These are phyloP conservation scores for Echeveria elegans DNA, from an alignment of 164 flowering plant species.

Conservation along the genomic window DNA sequence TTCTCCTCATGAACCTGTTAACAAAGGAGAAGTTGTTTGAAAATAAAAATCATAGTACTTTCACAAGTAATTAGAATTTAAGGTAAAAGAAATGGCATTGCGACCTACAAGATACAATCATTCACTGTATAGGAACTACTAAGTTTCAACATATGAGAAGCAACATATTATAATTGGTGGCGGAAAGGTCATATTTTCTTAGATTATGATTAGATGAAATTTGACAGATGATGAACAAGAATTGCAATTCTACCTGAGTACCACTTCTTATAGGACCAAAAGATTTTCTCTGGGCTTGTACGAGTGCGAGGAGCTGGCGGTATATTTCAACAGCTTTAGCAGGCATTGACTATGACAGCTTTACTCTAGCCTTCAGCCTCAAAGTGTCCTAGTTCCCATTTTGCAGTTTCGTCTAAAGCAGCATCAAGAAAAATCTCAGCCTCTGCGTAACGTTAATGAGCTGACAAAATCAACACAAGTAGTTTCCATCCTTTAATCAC, in stretches of 20 bases:
- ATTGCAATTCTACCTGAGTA: constrained; percentile 44
- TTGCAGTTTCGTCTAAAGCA: constrained; percentile 90
- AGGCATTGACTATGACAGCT: constrained; percentile 55
- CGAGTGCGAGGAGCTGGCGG: constrained; percentile 77
- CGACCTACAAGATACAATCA: not conserved
- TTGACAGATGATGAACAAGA: not conserved
- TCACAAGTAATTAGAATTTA: not conserved
- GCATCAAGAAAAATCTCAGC: constrained; percentile 85
- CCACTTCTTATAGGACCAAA: constrained; percentile 41
- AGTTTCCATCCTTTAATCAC: constrained; percentile 82
- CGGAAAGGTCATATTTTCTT: no score
- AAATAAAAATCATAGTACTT: not conserved
- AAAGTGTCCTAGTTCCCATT: constrained; percentile 96
- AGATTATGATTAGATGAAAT: no score
- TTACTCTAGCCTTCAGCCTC: constrained; percentile 80
- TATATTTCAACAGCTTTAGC: constrained; percentile 85
- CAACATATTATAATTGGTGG: no score
- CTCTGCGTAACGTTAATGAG: constrained; percentile 76
- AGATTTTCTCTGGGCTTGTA: constrained; percentile 83
- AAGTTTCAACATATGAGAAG: no score
- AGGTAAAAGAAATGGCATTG: not conserved
- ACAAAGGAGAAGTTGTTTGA: not conserved
- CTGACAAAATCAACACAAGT: constrained; percentile 79
- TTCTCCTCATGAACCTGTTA: constrained; percentile 42
- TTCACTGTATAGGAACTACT: no score